Base-by-base conservation (phyloP, 1,284 basidiomycete genomes). In the Tausonia pullulans region DNA sequence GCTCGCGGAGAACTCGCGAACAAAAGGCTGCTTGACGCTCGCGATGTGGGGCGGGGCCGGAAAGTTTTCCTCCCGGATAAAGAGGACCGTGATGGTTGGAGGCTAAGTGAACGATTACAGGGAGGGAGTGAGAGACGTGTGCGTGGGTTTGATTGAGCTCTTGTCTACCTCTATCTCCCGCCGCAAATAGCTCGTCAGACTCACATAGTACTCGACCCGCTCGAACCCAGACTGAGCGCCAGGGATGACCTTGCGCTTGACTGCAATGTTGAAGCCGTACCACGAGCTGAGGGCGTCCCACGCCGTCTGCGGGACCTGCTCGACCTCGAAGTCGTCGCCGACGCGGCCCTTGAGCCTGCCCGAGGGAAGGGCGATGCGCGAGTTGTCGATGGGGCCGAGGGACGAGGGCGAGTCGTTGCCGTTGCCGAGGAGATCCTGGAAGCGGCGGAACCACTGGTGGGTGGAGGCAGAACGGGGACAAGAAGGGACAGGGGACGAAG, bases 181-280 rank as follows among this genome's bases (percentile, higher is more conserved):
- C 40, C 4, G 2, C 27, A 3, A 62, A 2, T 39, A 52, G 11
- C 14, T 43, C 6, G 43, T 8, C 4, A 16, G 41, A 61, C 65
- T 51, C 14, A 66, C 65, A 49, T 63, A 66, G 39, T 63, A 66
- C 50, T 66, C 65, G 46, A 66, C 58, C 2, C 65, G 43, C 44
- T 63, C 61, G n/a, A 50, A 41, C 5, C 60, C 61, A 3, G n/a
- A 5, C 4, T 14, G 50, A 1, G 51, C 40, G 10, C 65, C 65
- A 4, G 40, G 10, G 16, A 66, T 66, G 39, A 66, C 65, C 49
- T 63, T 63, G 11, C 65, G 16, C 11, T 45, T 39, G 41, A 66
- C 16, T 16, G 45, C 56, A 40, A 44, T 11, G 51, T 62, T 46
- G 6, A 3, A 7, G n/a, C 61, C 61, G 27, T 46, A 66, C 65